Conservation (phyloP, 805 yeast species). For the Candida methanosorbosa region DNA sequence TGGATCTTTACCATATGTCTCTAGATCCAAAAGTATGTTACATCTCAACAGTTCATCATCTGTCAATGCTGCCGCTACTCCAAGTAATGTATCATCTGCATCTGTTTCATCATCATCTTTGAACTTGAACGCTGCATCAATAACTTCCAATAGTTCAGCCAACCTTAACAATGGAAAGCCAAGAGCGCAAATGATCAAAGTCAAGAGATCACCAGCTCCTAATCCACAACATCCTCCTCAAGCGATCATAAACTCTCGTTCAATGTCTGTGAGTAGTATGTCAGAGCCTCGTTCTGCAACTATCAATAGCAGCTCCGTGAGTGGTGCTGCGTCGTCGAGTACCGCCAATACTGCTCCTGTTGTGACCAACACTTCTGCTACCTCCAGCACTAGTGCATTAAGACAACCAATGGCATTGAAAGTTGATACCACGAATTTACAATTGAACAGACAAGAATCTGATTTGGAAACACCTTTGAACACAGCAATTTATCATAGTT, state of each 20-base stretch:
- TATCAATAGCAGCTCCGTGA: no score
- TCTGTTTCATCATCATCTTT: no score
- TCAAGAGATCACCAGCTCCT: slow-evolving; percentile 14
- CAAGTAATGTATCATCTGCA: neutral
- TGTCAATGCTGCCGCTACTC: neutral
- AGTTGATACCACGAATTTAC: slow-evolving; percentile 13
- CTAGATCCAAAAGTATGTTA: slow-evolving; percentile 6
- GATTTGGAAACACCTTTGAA: slow-evolving; percentile 9
- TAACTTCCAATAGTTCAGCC: slow-evolving; percentile 6
- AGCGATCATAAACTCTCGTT: neutral
- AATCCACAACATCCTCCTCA: neutral
- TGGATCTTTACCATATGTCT: slow-evolving; percentile 2
- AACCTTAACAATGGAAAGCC: no score
- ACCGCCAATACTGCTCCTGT: no score
- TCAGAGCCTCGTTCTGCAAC: no score
- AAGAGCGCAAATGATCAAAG: slow-evolving; percentile 8
- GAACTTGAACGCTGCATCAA: no score
- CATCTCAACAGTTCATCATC: slow-evolving; percentile 2
- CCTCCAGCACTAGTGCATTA: slow-evolving; percentile 3
- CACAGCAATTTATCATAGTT: slow-evolving; percentile 6
- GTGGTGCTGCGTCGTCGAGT: no score
- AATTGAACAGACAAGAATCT: slow-evolving; percentile 20
- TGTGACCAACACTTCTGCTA: no score
- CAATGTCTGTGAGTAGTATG: neutral
- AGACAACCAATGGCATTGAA: slow-evolving; percentile 12